Percentiles rank a stretch among this genome's conserved stretches.
Conservation (phyloP, 768 basidiomycete species). For the Boletellus ananiceps region DNA sequence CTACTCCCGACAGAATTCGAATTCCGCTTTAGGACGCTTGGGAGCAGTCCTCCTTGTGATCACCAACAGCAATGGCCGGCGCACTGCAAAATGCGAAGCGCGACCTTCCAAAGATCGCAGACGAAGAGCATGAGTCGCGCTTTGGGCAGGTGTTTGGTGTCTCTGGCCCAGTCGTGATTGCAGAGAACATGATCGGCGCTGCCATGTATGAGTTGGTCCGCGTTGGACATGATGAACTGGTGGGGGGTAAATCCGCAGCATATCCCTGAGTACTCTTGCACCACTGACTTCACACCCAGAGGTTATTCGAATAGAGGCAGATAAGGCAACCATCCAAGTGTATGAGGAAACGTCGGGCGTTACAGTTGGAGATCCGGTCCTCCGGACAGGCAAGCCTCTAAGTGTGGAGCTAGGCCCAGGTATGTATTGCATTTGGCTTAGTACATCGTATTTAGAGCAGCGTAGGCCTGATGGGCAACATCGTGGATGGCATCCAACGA, state of each 20-base stretch:
- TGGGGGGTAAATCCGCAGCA: slow-evolving; percentile 65
- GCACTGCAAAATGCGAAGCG: slow-evolving; percentile 88
- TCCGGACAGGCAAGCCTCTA: slow-evolving; percentile 95
- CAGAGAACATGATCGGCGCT: slow-evolving; percentile 89
- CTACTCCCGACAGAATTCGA: slow-evolving; percentile 19
- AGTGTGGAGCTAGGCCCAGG: slow-evolving; percentile 98
- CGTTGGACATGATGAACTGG: slow-evolving; percentile 97
- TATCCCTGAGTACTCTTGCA: background rate
- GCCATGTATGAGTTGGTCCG: slow-evolving; percentile 99
- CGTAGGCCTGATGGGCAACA: slow-evolving; percentile 96
- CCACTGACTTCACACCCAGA: slow-evolving; percentile 47
- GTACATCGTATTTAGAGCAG: slow-evolving; percentile 1
- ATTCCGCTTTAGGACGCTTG: slow-evolving; percentile 27
- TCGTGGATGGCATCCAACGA: slow-evolving; percentile 95
- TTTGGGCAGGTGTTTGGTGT: slow-evolving; percentile 92
- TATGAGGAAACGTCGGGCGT: slow-evolving; percentile 99
- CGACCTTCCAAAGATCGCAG: slow-evolving; percentile 79
- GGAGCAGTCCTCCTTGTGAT: background rate
- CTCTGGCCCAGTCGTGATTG: slow-evolving; percentile 97
- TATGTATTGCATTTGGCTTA: slow-evolving; percentile 31
- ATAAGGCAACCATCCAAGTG: slow-evolving; percentile 98
- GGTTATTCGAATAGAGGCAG: slow-evolving; percentile 98
- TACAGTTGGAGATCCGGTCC: slow-evolving; percentile 96
- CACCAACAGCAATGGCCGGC: slow-evolving; percentile 67
- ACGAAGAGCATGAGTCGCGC: slow-evolving; percentile 85